phyloP scores from a whole-genome alignment of 768 basidiomycete species.

The Tylopilus vinaceipallidus region DNA sequence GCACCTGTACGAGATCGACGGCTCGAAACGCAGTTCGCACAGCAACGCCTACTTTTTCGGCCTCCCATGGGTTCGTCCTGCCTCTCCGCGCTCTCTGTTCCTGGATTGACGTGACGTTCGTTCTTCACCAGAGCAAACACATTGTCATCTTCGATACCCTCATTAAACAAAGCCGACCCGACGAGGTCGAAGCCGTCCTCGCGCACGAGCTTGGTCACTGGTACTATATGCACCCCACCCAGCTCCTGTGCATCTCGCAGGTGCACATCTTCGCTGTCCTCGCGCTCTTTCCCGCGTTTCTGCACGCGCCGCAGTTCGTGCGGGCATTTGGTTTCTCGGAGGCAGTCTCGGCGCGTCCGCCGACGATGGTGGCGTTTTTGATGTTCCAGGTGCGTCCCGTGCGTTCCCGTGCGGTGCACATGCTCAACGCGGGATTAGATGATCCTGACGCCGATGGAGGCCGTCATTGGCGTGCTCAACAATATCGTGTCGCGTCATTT shows the following conservation, averaged over 20 bases:
- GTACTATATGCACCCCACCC: constrained; percentile 88
- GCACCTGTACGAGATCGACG: constrained; percentile 95
- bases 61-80: constrained; percentile 77
- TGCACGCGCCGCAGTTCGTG: constrained; percentile 75
- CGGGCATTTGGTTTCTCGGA: constrained; percentile 79
- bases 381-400: constrained; percentile 68
- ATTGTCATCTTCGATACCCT: constrained; percentile 98
- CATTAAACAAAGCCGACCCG: constrained; percentile 85
- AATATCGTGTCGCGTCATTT: constrained; percentile 83
- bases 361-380: constrained; percentile 82
- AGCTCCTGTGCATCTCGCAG: constrained; percentile 84
- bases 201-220: constrained; percentile 98
- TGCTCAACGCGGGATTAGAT: constrained; percentile 41
- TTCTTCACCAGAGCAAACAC: constrained; percentile 69
- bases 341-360: constrained; percentile 59
- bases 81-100: no score
- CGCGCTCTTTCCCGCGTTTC: constrained; percentile 86
- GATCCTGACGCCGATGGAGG: constrained; percentile 78
- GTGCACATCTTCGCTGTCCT: constrained; percentile 86
- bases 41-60: constrained; percentile 99
- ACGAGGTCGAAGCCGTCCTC: constrained; percentile 96
- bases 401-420: no score
- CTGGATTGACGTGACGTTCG: background rate
- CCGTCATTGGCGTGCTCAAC: constrained; percentile 67
- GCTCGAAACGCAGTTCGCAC: constrained; percentile 92